Evolutionary conservation across 2,329 filamentous ascomycete species (phyloP), one percentile per base, ranked within the genome.

Genomic region (Xylaria sp.): DNA sequence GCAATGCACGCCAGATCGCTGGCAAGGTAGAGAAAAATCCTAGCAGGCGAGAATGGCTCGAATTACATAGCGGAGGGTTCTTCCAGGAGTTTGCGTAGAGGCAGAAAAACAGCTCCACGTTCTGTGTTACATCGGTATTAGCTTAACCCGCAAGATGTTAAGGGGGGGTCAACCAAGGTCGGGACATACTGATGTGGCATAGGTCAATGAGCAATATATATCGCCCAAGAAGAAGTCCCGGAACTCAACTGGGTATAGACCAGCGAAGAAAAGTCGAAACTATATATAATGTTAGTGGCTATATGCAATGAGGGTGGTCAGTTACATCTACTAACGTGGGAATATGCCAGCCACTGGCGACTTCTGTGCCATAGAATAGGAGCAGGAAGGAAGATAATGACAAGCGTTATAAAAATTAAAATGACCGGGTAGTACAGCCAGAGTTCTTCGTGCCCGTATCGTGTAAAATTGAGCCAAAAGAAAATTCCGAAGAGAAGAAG

Each of bases 161-260:
- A 1, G 9, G 20, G 23, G 23, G 8, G 12, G 55, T 43, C 12
- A 33, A 10, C 52, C 5, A 28, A 3, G 4, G 18, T 2, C 9
- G 18, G 31, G 2, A 88, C 92, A 83, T 85, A 95, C 93, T 69
- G 93, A 91, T 81, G 93, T 93, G 18, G 91, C 88, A 80, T 99
- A 99, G 6, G 94, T 97, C 65, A 97, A 85, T 2, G 96, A 98
- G 81, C 95, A 98, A 80, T 97, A 97, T 86, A 98, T 98, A 79
- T 99, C 96, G 62, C 96, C 96, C 0, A 98, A 86, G 80, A 98
- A 98, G 82, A 99, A 98, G 80, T 99, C 96, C 67, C 94, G 89
- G 79, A 98, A 99, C 79, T 98, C 95, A 59, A 99, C 96, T 1
- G 94, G 94, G 76, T 97, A 98, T 23, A 97, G 79, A 3, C 94